phyloP scores from a whole-genome alignment of 768 basidiomycete species.

The Lentinula lateritia region DNA sequence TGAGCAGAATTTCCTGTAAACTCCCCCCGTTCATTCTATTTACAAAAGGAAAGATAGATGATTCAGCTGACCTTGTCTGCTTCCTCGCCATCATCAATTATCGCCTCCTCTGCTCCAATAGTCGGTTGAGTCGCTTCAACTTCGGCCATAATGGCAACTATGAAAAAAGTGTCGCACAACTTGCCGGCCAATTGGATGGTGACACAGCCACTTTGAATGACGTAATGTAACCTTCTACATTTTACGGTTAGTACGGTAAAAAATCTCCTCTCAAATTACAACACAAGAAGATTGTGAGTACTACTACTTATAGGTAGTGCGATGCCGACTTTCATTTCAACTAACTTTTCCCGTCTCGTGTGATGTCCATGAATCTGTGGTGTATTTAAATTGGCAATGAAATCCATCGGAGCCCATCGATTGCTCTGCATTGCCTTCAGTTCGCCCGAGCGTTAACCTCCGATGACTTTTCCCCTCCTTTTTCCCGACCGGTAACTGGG shows the following conservation, averaged over 20 bases:
- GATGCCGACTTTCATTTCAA: no score
- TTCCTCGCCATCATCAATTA: conserved; percentile 57
- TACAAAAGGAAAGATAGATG: neutral
- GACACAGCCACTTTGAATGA: neutral
- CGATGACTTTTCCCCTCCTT: neutral
- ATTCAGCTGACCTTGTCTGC: conserved; percentile 46
- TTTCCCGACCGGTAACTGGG: neutral
- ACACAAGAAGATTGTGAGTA: no score
- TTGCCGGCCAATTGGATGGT: neutral
- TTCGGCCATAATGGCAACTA: conserved; percentile 40
- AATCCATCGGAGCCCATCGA: no score
- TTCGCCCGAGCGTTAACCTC: neutral
- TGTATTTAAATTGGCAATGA: no score
- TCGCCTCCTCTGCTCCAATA: conserved; percentile 27
- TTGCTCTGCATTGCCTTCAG: neutral
- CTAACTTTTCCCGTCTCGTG: no score
- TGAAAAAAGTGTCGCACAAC: neutral
- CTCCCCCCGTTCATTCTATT: conserved; percentile 5
- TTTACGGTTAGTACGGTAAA: no score
- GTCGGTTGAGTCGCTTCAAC: conserved; percentile 38
- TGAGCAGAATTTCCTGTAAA: conserved; percentile 76
- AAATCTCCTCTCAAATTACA: no score
- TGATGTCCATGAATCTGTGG: no score
- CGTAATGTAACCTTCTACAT: no score
- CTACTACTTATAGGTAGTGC: no score